A percentile compares a stretch with the other conserved stretches of the same genome.
Evolutionary conservation across 352 stramenopile genomes (phyloP).

Genomic region (Pythium brassicae): DNA sequence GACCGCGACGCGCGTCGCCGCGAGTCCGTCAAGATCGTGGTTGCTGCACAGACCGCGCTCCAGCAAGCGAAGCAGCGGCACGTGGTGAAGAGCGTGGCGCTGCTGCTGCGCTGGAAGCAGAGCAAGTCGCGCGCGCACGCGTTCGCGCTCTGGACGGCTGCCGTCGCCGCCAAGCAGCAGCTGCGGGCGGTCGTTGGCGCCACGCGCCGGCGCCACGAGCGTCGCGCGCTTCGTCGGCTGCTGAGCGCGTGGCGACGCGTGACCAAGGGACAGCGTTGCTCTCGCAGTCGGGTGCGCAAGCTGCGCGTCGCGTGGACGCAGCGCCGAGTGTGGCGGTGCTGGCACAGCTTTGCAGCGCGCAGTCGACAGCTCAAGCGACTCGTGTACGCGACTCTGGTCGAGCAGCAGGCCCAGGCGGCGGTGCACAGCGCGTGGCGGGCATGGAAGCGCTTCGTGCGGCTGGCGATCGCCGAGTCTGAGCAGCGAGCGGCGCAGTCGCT

Average conservation of each 20-base stretch:
- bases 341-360: background rate
- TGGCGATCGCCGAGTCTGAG: background rate
- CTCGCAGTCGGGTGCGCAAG: background rate
- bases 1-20: slow-evolving; percentile 18
- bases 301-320: background rate
- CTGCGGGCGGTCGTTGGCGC: background rate
- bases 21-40: slow-evolving; percentile 30
- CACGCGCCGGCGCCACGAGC: background rate
- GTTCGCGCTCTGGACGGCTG: slow-evolving; percentile 8
- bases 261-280: background rate
- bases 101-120: slow-evolving; percentile 23
- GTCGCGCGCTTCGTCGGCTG: background rate
- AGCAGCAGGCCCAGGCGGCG: background rate
- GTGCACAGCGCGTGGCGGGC: slow-evolving; percentile 6
- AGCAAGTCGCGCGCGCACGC: background rate
- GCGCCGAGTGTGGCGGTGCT: slow-evolving; percentile 1
- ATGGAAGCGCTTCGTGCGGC: slow-evolving; percentile 6
- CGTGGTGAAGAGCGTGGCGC: slow-evolving; percentile 17
- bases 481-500: slow-evolving; percentile 15
- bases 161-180: background rate
- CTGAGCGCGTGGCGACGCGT: slow-evolving; percentile 1
- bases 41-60: slow-evolving; percentile 27
- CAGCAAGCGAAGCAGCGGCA: slow-evolving; percentile 27
- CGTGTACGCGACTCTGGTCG: slow-evolving; percentile 10
- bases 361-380: slow-evolving; percentile 1